A percentile compares a stretch with the other conserved stretches of the same genome.
phyloP scores from a whole-genome alignment of 495 filamentous ascomycete species.

The Aspergillus biplanus region DNA sequence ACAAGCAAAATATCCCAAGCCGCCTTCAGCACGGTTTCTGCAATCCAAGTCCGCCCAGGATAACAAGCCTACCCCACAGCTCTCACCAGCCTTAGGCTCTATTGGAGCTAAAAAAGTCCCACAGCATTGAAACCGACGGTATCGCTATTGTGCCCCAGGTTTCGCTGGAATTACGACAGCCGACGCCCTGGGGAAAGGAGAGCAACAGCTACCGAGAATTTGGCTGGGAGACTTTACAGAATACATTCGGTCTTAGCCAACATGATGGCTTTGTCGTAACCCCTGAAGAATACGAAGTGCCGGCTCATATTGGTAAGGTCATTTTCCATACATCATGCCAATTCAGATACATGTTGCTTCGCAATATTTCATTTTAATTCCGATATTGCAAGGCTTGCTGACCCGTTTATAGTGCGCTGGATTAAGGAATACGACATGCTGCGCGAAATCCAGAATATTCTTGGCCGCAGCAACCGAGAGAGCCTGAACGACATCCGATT shows the following conservation, averaged over 20 bases:
- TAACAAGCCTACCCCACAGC: too few relatives aligned
- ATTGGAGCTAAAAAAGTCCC: too few relatives aligned
- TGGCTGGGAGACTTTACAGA: not conserved
- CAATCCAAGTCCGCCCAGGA: too few relatives aligned
- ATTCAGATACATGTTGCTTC: too few relatives aligned
- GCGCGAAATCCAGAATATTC: not conserved
- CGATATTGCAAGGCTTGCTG: not conserved
- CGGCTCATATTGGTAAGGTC: conserved; percentile 2
- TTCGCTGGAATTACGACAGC: too few relatives aligned
- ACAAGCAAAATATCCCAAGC: too few relatives aligned
- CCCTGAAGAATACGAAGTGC: not conserved
- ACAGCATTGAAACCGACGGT: too few relatives aligned
- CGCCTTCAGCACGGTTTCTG: too few relatives aligned
- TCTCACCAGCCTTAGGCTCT: too few relatives aligned
- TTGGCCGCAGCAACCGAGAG: not conserved
- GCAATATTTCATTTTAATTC: not conserved
- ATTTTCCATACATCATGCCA: too few relatives aligned
- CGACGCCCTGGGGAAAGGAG: too few relatives aligned
- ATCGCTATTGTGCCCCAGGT: too few relatives aligned
- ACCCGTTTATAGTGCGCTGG: not conserved
- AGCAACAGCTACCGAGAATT: not conserved
- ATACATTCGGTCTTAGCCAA: not conserved
- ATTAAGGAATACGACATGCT: not conserved
- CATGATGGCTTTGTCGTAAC: not conserved
- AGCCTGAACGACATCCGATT: not conserved